Evolutionary conservation across 2,329 filamentous ascomycete species (phyloP).

Genomic region (Aspergillus jensenii): DNA sequence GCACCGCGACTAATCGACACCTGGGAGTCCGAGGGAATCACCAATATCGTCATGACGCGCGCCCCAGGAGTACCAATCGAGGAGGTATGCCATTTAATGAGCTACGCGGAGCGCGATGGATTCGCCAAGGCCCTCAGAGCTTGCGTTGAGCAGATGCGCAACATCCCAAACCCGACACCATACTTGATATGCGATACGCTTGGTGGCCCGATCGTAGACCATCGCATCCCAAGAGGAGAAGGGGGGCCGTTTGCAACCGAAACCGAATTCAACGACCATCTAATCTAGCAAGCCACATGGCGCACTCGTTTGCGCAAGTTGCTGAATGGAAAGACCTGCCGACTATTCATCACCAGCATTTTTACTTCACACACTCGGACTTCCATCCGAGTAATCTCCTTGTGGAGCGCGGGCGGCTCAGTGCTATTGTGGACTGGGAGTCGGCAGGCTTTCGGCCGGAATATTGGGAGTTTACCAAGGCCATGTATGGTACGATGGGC

Average conservation of each 20-base stretch:
- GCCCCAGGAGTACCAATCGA: background rate
- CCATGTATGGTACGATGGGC: slow-evolving; percentile 13
- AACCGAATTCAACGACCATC: slow-evolving; percentile 1
- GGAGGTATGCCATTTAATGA: background rate
- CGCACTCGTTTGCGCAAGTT: background rate
- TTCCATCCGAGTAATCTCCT: slow-evolving; percentile 23
- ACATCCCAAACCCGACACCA: background rate
- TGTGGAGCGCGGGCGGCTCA: slow-evolving; percentile 19
- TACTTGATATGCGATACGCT: background rate
- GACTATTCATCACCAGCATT: background rate
- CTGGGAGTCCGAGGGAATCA: background rate
- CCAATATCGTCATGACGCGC: slow-evolving; percentile 1
- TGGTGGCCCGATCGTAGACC: background rate
- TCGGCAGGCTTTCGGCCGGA: slow-evolving; percentile 25
- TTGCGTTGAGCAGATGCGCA: background rate
- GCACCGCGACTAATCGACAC: background rate
- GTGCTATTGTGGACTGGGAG: slow-evolving; percentile 31
- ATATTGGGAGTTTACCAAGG: slow-evolving; percentile 30
- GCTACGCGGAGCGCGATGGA: background rate
- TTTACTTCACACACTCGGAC: slow-evolving; percentile 21
- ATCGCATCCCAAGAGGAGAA: background rate
- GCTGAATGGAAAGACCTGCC: background rate
- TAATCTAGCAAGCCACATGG: slow-evolving; percentile 41
- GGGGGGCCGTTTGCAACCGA: slow-evolving; percentile 15
- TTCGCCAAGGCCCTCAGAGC: background rate